phyloP scores from a whole-genome alignment of 2,329 filamentous ascomycete species.

The Exophiala alcalophila region DNA sequence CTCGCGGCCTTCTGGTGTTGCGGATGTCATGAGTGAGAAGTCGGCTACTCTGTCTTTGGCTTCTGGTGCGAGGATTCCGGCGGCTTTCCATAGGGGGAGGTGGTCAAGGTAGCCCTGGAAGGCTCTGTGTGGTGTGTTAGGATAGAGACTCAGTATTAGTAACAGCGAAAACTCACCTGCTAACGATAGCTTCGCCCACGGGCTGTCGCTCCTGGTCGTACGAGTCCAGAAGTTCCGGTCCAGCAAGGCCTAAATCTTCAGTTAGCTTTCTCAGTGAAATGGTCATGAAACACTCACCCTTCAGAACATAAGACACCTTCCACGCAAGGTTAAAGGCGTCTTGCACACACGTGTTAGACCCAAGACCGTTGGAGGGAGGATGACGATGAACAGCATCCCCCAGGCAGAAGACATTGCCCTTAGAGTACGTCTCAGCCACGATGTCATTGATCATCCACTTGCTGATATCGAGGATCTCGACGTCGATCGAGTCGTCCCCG shows the following conservation, averaged over 20 bases:
- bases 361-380: constrained; percentile 38
- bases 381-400: constrained; percentile 40
- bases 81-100: constrained; percentile 43
- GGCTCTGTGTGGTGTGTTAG: constrained; percentile 37
- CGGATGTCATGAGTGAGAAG: constrained; percentile 42
- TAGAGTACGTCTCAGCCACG: constrained; percentile 56
- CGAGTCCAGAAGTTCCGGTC: constrained; percentile 31
- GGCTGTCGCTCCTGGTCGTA: constrained; percentile 39
- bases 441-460: constrained; percentile 63
- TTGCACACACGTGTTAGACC: constrained; percentile 39
- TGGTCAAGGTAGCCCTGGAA: constrained; percentile 58
- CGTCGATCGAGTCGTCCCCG: constrained; percentile 51
- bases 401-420: constrained; percentile 34
- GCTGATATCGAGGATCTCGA: constrained; percentile 53
- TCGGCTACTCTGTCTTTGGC: constrained; percentile 40
- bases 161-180: constrained; percentile 33
- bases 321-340: constrained; percentile 40
- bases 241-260: constrained; percentile 32
- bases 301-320: constrained; percentile 36
- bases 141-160: background rate
- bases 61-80: constrained; percentile 44
- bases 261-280: background rate
- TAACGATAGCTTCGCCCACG: constrained; percentile 47
- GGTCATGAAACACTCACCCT: constrained; percentile 1
- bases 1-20: constrained; percentile 38